Percentiles rank a stretch among this genome's conserved stretches.
Evolutionary conservation across 2,329 filamentous ascomycete genomes (phyloP).

Genomic region (Aspergillus quadricinctus): DNA sequence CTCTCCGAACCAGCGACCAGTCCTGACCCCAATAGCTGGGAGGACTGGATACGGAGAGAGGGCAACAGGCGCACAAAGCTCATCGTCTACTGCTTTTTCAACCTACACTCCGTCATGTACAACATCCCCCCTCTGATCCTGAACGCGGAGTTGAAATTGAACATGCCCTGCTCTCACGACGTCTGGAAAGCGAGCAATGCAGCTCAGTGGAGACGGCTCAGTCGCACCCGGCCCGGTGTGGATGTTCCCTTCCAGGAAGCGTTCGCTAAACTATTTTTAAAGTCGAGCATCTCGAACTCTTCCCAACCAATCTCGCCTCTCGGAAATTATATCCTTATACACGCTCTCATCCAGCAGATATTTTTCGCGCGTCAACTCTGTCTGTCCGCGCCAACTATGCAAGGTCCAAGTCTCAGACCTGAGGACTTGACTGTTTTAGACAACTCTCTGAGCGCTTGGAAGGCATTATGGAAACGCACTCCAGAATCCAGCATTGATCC

Average conservation of each 20-base stretch:
- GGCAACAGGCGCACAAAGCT: conserved; percentile 52
- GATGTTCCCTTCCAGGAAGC: conserved; percentile 43
- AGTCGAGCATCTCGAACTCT: conserved; percentile 32
- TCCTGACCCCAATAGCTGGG: conserved; percentile 46
- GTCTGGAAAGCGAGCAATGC: conserved; percentile 53
- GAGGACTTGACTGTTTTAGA: conserved; percentile 46
- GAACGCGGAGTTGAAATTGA: conserved; percentile 51
- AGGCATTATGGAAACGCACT: conserved; percentile 49
- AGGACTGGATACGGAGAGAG: conserved; percentile 52
- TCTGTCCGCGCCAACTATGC: conserved; percentile 41
- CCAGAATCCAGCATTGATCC: conserved; percentile 53
- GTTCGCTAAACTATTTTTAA: conserved; percentile 42
- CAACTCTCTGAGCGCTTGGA: conserved; percentile 48
- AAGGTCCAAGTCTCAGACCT: conserved; percentile 39
- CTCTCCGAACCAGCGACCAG: conserved; percentile 32
- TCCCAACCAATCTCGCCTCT: conserved; percentile 44
- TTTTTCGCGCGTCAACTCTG: conserved; percentile 49
- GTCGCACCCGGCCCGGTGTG: conserved; percentile 29
- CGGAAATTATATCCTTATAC: conserved; percentile 52
- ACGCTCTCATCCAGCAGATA: conserved; percentile 52
- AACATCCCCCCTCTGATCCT: conserved; percentile 56
- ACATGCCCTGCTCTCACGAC: conserved; percentile 51
- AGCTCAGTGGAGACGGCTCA: conserved; percentile 45
- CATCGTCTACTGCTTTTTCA: conserved; percentile 56
- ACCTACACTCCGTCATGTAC: conserved; percentile 59